These are phyloP conservation scores for Fraxinus quadrangulata DNA, from an alignment of 257 asterid species.

Conservation along the genomic window DNA sequence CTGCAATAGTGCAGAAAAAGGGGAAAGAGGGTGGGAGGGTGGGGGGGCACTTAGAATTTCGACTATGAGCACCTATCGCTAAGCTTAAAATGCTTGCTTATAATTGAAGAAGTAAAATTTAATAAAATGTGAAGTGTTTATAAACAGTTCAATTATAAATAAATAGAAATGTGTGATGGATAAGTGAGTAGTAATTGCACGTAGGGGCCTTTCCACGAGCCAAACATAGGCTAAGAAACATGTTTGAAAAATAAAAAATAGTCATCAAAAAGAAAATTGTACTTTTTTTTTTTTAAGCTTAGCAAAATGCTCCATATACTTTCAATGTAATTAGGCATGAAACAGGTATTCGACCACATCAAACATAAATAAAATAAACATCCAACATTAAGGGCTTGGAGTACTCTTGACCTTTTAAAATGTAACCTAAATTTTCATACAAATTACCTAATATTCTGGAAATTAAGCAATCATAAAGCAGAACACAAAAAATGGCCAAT, in stretches of 20 bases:
- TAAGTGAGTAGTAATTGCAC: too few species aligned
- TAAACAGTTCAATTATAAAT: too few species aligned
- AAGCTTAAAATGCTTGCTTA: background rate
- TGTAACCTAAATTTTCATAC: too few species aligned
- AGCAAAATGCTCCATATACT: background rate
- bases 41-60: background rate
- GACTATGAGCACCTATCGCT: background rate
- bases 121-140: too few species aligned
- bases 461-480: background rate
- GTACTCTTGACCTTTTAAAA: too few species aligned
- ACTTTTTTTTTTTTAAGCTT: background rate
- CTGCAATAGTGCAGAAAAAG: constrained; percentile 26
- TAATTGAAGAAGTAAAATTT: background rate
- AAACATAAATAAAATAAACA: too few species aligned
- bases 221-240: background rate
- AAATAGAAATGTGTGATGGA: too few species aligned
- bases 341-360: background rate
- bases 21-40: too few species aligned
- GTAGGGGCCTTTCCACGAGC: too few species aligned
- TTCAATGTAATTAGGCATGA: background rate
- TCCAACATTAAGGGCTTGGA: too few species aligned
- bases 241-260: background rate
- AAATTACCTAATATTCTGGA: background rate
- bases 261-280: background rate
- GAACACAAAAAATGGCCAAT: background rate